Evolutionary conservation across 164 flowering plant species (phyloP).

Genomic region (Annona squamosa): DNA sequence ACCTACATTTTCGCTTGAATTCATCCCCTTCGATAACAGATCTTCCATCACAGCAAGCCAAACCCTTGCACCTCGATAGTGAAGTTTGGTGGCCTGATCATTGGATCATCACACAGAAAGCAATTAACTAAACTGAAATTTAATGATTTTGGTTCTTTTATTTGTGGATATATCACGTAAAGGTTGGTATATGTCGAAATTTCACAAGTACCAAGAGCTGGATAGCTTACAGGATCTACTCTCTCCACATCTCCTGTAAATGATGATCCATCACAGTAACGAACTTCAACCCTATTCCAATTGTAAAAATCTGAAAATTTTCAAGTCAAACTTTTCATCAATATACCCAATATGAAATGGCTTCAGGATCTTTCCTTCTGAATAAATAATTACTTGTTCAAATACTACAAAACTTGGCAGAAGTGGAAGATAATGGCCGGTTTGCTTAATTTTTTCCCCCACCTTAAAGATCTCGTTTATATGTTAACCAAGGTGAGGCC

Average conservation of each 20-base stretch:
- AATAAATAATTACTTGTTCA: too few species aligned
- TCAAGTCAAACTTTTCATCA: too few species aligned
- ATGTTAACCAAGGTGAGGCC: too few species aligned
- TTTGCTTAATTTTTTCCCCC: too few species aligned
- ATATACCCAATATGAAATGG: too few species aligned
- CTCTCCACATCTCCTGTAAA: slow-evolving; percentile 66
- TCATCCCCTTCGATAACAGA: slow-evolving; percentile 65
- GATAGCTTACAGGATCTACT: slow-evolving; percentile 23
- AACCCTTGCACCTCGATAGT: slow-evolving; percentile 73
- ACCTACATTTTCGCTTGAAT: slow-evolving; percentile 62
- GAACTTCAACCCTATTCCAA: slow-evolving; percentile 64
- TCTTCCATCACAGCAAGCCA: slow-evolving; percentile 62
- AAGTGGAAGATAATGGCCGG: too few species aligned
- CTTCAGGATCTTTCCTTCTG: too few species aligned
- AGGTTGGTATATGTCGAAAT: neutral
- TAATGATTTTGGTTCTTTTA: neutral
- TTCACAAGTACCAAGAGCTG: neutral
- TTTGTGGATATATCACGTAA: too few species aligned
- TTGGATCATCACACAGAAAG: neutral
- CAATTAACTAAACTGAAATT: neutral
- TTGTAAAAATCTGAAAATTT: slow-evolving; percentile 49
- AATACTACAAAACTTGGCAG: too few species aligned
- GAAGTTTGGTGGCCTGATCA: slow-evolving; percentile 58
- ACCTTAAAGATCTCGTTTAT: too few species aligned
- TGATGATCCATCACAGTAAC: slow-evolving; percentile 77